phyloP scores from a whole-genome alignment of 2,329 filamentous ascomycete species.

The Beauveria pseudobassiana region DNA sequence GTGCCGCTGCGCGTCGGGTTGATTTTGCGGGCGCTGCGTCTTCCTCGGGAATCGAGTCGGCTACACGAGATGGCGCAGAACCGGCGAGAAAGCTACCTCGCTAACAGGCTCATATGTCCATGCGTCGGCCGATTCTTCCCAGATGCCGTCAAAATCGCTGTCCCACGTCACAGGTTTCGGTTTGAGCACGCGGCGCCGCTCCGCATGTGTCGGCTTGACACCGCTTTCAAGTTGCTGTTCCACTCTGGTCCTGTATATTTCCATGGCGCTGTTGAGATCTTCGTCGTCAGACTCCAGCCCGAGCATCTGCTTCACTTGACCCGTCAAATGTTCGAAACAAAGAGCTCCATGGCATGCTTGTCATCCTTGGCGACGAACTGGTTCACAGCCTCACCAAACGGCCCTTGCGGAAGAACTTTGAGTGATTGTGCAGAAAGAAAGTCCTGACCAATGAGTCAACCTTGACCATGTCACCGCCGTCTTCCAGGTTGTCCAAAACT shows the following conservation, averaged over 20 bases:
- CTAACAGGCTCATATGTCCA: slow-evolving; percentile 27
- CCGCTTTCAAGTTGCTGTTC: slow-evolving; percentile 67
- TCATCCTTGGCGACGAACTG: slow-evolving; percentile 95
- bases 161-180: slow-evolving; percentile 79
- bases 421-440: slow-evolving; percentile 82
- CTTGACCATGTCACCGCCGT: slow-evolving; percentile 60
- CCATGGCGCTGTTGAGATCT: slow-evolving; percentile 67
- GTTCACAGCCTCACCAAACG: slow-evolving; percentile 85
- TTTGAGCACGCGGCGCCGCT: slow-evolving; percentile 48
- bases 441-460: slow-evolving; percentile 86
- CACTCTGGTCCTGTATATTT: slow-evolving; percentile 59
- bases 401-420: slow-evolving; percentile 86
- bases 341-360: slow-evolving; percentile 81
- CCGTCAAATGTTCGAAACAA: slow-evolving; percentile 66
- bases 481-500: slow-evolving; percentile 46
- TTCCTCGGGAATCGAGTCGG: slow-evolving; percentile 33
- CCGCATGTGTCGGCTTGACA: slow-evolving; percentile 29
- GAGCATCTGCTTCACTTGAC: slow-evolving; percentile 64
- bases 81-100: slow-evolving; percentile 8
- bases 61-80: slow-evolving; percentile 18
- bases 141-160: slow-evolving; percentile 78
- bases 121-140: slow-evolving; percentile 70
- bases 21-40: slow-evolving; percentile 32
- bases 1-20: slow-evolving; percentile 31
- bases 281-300: slow-evolving; percentile 55